Evolutionary conservation across 2,329 filamentous ascomycete genomes (phyloP).

Genomic region (Arthroderma sp.): DNA sequence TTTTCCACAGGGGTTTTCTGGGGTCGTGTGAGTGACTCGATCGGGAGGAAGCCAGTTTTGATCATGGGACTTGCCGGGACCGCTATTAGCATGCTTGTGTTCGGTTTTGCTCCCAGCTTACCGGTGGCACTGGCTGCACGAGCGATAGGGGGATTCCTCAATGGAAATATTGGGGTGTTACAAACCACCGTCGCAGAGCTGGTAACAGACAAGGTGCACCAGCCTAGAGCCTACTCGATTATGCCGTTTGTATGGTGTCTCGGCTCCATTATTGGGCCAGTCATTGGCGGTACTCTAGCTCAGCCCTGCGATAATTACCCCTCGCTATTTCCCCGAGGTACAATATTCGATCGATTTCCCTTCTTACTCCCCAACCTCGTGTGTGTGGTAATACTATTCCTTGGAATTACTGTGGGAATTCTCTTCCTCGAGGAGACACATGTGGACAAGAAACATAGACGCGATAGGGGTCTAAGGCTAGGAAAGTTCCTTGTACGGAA

Average conservation of each 20-base stretch:
- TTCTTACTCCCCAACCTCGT: constrained; percentile 90
- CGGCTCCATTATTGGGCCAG: constrained; percentile 86
- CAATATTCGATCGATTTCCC: constrained; percentile 73
- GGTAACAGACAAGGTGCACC: constrained; percentile 83
- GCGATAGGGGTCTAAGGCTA: constrained; percentile 62
- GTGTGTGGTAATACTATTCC: constrained; percentile 62
- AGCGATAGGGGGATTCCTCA: constrained; percentile 78
- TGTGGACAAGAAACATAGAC: constrained; percentile 59
- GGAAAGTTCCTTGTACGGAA: constrained; percentile 53
- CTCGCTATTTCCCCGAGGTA: constrained; percentile 53
- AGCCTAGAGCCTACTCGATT: constrained; percentile 86
- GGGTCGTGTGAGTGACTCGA: constrained; percentile 80
- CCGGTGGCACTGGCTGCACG: constrained; percentile 74
- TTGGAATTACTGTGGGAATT: constrained; percentile 65
- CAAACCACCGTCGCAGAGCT: constrained; percentile 93
- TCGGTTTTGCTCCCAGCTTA: constrained; percentile 77
- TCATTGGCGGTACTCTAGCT: constrained; percentile 79
- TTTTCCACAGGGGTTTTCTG: constrained; percentile 87
- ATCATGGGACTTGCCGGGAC: constrained; percentile 83
- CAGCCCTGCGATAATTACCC: constrained; percentile 77
- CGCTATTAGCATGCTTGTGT: constrained; percentile 79
- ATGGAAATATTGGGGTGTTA: constrained; percentile 91
- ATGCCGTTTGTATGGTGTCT: constrained; percentile 99
- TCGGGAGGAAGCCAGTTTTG: constrained; percentile 86
- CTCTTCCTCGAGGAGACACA: constrained; percentile 94